These are phyloP conservation scores for Hanseniaspora jakobsenii DNA, from an alignment of 805 yeast species.

Conservation along the genomic window DNA sequence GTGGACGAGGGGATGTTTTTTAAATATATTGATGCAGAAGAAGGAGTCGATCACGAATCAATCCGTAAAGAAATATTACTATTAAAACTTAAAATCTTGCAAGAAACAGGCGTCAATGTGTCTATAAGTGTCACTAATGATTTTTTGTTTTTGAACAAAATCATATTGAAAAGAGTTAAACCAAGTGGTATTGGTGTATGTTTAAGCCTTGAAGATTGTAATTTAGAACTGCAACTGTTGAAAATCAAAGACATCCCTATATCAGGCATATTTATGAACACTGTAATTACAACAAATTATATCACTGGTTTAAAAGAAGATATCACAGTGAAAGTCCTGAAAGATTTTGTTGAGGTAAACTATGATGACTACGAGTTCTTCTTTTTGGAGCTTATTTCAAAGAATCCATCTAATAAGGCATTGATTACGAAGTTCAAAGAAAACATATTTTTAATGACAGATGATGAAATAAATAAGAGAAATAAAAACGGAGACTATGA, in stretches of 20 bases:
- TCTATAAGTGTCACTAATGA: constrained; percentile 36
- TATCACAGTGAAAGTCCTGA: neutral
- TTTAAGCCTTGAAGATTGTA: constrained; percentile 23
- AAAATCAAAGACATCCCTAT: constrained; percentile 27
- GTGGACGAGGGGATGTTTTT: constrained; percentile 73
- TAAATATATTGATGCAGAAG: constrained; percentile 19
- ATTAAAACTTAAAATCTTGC: constrained; percentile 38
- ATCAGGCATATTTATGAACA: neutral
- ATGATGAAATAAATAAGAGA: neutral
- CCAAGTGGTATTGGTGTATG: constrained; percentile 54
- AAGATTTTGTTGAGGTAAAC: neutral
- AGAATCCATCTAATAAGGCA: neutral
- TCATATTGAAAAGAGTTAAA: constrained; percentile 63
- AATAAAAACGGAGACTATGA: constrained; percentile 1
- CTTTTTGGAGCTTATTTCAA: no score
- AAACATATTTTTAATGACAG: neutral
- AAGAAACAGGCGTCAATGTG: constrained; percentile 73
- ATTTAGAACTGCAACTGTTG: constrained; percentile 30
- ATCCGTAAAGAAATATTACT: constrained; percentile 25
- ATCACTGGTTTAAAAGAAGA: neutral
- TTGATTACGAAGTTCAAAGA: neutral
- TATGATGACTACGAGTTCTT: neutral
- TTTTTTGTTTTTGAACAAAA: constrained; percentile 55
- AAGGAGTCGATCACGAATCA: constrained; percentile 23
- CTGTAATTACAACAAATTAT: neutral